Conservation (phyloP, 31 red algal species). For the Bonnemaisonia californica region DNA sequence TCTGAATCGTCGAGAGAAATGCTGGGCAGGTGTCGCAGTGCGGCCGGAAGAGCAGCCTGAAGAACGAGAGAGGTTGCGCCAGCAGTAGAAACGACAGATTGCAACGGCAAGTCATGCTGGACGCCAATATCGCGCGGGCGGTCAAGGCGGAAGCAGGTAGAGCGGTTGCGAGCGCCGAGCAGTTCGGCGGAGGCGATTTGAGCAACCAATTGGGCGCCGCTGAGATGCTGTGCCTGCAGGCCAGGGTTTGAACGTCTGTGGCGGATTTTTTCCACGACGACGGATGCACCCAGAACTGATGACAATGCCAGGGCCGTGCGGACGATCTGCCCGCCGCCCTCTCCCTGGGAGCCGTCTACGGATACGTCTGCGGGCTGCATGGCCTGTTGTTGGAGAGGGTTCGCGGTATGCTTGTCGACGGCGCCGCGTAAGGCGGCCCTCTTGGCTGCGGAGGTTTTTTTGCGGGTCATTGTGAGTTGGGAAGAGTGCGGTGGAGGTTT, state of each 20-base stretch:
- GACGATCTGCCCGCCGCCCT: slow-evolving; percentile 69
- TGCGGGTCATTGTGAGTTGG: background rate
- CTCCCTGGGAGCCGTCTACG: slow-evolving; percentile 60
- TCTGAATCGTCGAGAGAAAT: background rate
- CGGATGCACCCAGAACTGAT: slow-evolving; percentile 22
- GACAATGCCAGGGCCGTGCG: slow-evolving; percentile 42
- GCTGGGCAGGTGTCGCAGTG: background rate
- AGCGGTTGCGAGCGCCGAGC: slow-evolving; percentile 2
- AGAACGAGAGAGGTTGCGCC: slow-evolving; percentile 62
- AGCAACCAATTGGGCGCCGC: slow-evolving; percentile 25
- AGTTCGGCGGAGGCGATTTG: slow-evolving; percentile 32
- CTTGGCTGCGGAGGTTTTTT: background rate
- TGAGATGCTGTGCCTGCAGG: slow-evolving; percentile 42
- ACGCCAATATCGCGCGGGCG: background rate
- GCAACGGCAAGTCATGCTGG: slow-evolving; percentile 14
- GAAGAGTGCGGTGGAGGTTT: no score
- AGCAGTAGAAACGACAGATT: slow-evolving; percentile 34
- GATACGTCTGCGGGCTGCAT: slow-evolving; percentile 2
- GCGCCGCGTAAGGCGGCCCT: background rate
- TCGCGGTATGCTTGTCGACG: background rate
- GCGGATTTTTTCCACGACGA: slow-evolving; percentile 39
- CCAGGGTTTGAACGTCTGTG: slow-evolving; percentile 30
- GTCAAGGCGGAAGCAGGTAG: slow-evolving; percentile 16
- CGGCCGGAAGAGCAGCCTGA: slow-evolving; percentile 50
- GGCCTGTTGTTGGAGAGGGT: background rate